These are phyloP conservation scores for Microglena sp. DNA, from an alignment of 139 green algal genomes.

Conservation along the genomic window DNA sequence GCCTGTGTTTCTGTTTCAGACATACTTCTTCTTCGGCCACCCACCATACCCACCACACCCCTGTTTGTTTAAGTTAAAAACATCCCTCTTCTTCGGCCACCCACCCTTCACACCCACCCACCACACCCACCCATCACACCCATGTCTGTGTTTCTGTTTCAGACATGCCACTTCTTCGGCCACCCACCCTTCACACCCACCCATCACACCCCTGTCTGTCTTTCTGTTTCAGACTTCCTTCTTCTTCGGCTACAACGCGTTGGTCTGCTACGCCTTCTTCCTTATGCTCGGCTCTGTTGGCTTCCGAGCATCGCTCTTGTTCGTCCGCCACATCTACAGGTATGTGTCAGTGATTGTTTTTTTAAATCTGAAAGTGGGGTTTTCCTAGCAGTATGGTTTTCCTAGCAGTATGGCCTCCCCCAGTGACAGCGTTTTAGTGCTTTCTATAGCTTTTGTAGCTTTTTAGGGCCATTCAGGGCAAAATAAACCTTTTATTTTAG, in stretches of 20 bases:
- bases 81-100: too few species aligned
- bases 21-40: too few species aligned
- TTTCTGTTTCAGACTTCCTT: conserved; percentile 55
- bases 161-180: too few species aligned
- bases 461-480: neutral
- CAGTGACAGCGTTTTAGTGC: neutral
- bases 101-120: too few species aligned
- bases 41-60: too few species aligned
- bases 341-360: neutral
- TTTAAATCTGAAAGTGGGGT: neutral
- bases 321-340: conserved; percentile 59
- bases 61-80: too few species aligned
- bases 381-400: neutral
- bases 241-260: conserved; percentile 74
- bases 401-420: neutral
- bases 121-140: too few species aligned
- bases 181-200: too few species aligned
- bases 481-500: too few species aligned
- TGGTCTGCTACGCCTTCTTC: conserved; percentile 75
- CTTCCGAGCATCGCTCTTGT: conserved; percentile 57
- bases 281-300: conserved; percentile 77
- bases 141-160: too few species aligned
- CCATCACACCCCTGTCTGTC: too few species aligned
- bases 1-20: too few species aligned
- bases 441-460: neutral